Evolutionary conservation across 306 rosid species (phyloP).

Genomic region (Phaseolus lunatus): DNA sequence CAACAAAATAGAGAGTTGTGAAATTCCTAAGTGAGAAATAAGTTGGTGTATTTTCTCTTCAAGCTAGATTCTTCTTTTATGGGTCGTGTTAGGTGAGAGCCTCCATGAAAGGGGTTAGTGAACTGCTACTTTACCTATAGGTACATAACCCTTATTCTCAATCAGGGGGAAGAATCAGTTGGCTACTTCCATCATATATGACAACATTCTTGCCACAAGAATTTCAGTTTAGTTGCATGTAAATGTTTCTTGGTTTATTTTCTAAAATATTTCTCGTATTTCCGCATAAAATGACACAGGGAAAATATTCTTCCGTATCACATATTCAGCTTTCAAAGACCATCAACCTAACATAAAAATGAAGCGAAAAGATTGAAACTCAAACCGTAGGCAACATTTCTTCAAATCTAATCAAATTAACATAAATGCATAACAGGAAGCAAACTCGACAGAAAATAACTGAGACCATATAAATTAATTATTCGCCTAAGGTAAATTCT

Average conservation of each 20-base stretch:
- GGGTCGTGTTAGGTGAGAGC: slow-evolving; percentile 35
- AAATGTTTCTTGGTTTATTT: slow-evolving; percentile 15
- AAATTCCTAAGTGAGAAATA: slow-evolving; percentile 21
- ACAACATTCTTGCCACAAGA: not conserved
- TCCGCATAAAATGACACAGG: not conserved
- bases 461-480: not conserved
- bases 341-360: not conserved
- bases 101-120: slow-evolving; percentile 27
- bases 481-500: not conserved
- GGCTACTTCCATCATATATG: not conserved
- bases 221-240: slow-evolving; percentile 8
- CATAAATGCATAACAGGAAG: not conserved
- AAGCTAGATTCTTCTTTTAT: slow-evolving; percentile 31
- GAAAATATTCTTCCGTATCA: not conserved
- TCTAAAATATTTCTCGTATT: not conserved
- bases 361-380: not conserved
- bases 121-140: slow-evolving; percentile 25
- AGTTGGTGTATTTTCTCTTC: slow-evolving; percentile 18
- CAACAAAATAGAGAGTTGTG: not conserved
- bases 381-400: not conserved
- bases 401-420: slow-evolving; percentile 8
- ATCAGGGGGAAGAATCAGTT: not conserved
- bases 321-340: not conserved
- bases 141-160: slow-evolving; percentile 22
- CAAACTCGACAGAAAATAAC: not conserved